Evolutionary conservation across 2,329 filamentous ascomycete genomes (phyloP), one percentile per base, ranked within the genome.

Genomic region (Arthroderma sp.): DNA sequence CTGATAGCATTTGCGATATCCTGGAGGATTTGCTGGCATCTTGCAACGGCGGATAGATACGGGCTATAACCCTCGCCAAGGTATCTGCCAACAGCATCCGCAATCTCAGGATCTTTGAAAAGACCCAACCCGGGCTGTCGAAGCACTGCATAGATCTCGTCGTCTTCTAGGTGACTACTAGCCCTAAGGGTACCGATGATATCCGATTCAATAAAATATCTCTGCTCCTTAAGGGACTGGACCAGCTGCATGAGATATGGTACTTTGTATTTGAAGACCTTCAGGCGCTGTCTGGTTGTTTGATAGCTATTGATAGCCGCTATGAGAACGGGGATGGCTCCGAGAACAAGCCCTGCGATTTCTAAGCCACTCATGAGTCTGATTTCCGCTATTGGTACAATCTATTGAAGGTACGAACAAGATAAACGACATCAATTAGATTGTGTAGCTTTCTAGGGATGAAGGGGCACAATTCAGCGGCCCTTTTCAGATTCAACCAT

Each of bases 271-370:
- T 11, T 29, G 38, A 36, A 49, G 29, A 9, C 10, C n/a, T 4
- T 9, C 10, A 15, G 28, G 10, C 29, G 34, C 34, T 22, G 31
- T 11, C 10, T 43, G 40, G 34, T 47, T 22, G 40, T 36, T 31
- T 44, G 41, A 42, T 50, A 50, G 5, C 9, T 5, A 30, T 38
- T 30, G 5, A 52, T 32, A 11, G 40, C 50, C 6, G 39, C 27
- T 6, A 50, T 40, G 9, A 51, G 40, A 2, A 53, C 11, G 5
- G 50, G 51, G 11, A 51, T 45, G 9, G 38, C 47, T 5, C 29
- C 49, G 6, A 52, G 37, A 22, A 52, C 42, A 9, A 50, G 36
- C 27, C 49, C 49, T n/a, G 32, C 32, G n/a, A n/a, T n/a, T n/a
- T n/a, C n/a, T n/a, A n/a, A n/a, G n/a, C n/a, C n/a, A n/a, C n/a